Conservation (phyloP, 2,329 filamentous ascomycete species). For the Ampelomyces quisqualis region DNA sequence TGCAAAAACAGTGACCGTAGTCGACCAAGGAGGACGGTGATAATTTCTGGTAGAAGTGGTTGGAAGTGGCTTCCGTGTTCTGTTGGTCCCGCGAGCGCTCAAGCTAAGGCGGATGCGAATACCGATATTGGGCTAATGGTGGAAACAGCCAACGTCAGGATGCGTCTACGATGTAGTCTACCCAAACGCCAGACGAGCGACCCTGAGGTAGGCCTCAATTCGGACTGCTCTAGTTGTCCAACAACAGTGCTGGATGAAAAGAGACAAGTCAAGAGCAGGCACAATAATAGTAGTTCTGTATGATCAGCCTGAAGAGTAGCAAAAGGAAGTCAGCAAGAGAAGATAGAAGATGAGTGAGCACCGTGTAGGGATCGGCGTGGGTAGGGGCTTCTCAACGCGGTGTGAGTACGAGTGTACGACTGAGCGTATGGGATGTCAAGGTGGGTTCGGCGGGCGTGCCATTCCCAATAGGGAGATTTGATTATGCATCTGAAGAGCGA, state of each 20-base stretch:
- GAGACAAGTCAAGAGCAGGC: slow-evolving; percentile 13
- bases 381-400: slow-evolving; percentile 13
- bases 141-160: slow-evolving; percentile 26
- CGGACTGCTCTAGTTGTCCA: slow-evolving; percentile 23
- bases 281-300: slow-evolving; percentile 15
- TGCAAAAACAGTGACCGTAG: slow-evolving; percentile 12
- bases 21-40: slow-evolving; percentile 10
- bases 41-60: slow-evolving; percentile 15
- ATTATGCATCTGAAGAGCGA: slow-evolving; percentile 39
- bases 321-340: slow-evolving; percentile 8
- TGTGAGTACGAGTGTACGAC: slow-evolving; percentile 20
- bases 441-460: slow-evolving; percentile 25
- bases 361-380: slow-evolving; percentile 12
- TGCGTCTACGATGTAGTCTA: slow-evolving; percentile 18
- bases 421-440: slow-evolving; percentile 25
- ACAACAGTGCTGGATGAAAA: slow-evolving; percentile 18
- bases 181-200: slow-evolving; percentile 26
- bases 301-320: slow-evolving; percentile 10
- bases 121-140: slow-evolving; percentile 20
- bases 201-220: slow-evolving; percentile 31
- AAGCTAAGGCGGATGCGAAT: slow-evolving; percentile 20
- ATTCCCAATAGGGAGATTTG: slow-evolving; percentile 32
- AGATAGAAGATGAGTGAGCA: slow-evolving; percentile 12
- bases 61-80: slow-evolving; percentile 15
- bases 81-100: slow-evolving; percentile 10